A percentile compares a stretch with the other conserved stretches of the same genome.
phyloP scores from a whole-genome alignment of 257 asterid species.

The Knoxia roxburghii region DNA sequence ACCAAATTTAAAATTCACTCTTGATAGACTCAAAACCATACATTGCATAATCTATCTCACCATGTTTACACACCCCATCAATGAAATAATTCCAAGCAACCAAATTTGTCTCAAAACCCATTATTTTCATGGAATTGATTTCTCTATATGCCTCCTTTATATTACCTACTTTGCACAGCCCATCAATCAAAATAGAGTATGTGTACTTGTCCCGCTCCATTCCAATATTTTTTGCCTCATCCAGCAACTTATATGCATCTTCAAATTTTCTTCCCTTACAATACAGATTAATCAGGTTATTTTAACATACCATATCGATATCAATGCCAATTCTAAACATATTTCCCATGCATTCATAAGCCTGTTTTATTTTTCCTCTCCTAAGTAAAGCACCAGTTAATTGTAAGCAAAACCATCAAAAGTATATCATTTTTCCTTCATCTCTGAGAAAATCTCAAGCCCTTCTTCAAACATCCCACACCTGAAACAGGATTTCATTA shows the following conservation, averaged over 20 bases:
- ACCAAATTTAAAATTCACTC: too few species aligned
- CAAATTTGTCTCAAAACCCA: conserved; percentile 48
- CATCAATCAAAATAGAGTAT: conserved; percentile 70
- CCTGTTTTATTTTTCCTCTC: conserved; percentile 40
- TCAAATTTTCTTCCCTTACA: conserved; percentile 63
- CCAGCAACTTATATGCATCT: conserved; percentile 45
- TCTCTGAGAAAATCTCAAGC: conserved; percentile 54
- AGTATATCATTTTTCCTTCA: conserved; percentile 75
- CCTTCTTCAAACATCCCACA: conserved; percentile 48
- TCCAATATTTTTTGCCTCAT: conserved; percentile 49
- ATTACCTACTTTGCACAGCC: conserved; percentile 68
- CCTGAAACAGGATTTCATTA: conserved; percentile 65
- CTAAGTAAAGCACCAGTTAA: conserved; percentile 62
- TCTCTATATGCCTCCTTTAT: conserved; percentile 48
- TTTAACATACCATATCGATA: conserved; percentile 68
- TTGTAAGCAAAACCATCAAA: conserved; percentile 64
- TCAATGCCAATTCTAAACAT: conserved; percentile 71
- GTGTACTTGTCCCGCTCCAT: conserved; percentile 60
- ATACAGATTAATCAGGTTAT: conserved; percentile 60
- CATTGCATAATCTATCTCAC: conserved; percentile 62
- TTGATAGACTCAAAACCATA: conserved; percentile 44
- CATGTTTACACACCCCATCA: conserved; percentile 59
- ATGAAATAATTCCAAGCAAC: conserved; percentile 73
- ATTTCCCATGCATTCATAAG: conserved; percentile 44
- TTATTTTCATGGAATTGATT: conserved; percentile 43